A percentile compares a stretch with the other conserved stretches of the same genome.
phyloP scores from a whole-genome alignment of 441 rosid species.

The Biscutella auriculata region DNA sequence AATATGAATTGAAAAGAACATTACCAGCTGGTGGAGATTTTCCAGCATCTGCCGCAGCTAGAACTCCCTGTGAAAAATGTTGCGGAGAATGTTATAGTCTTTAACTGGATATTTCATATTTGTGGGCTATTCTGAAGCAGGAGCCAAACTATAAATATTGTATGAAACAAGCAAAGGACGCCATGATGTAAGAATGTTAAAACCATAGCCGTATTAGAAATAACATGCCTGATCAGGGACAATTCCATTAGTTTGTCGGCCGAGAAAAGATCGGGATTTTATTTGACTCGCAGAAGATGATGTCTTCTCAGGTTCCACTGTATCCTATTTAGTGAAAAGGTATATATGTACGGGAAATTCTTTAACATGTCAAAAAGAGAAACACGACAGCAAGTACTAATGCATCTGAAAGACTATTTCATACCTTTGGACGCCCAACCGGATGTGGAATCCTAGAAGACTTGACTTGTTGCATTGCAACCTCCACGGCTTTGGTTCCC shows the following conservation, averaged over 20 bases:
- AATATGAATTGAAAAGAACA: not conserved
- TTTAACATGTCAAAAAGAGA: not conserved
- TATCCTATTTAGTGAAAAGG: slow-evolving; percentile 32
- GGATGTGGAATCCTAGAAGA: slow-evolving; percentile 48
- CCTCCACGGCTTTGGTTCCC: slow-evolving; percentile 86
- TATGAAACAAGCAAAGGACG: not conserved
- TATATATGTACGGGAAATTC: not conserved
- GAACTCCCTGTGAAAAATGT: slow-evolving; percentile 37
- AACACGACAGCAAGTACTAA: not conserved
- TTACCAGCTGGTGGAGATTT: slow-evolving; percentile 40
- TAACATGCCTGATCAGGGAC: slow-evolving; percentile 69
- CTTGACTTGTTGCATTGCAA: slow-evolving; percentile 56
- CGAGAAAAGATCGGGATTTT: slow-evolving; percentile 56
- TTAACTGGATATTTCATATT: too few relatives aligned
- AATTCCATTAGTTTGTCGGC: slow-evolving; percentile 69
- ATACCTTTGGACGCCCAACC: slow-evolving; percentile 47
- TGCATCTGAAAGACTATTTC: not conserved
- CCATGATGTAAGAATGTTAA: too few relatives aligned
- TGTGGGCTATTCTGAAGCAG: too few relatives aligned
- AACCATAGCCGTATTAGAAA: not conserved
- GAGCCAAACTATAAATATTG: not conserved
- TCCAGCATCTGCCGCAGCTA: slow-evolving; percentile 39
- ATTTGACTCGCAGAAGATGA: slow-evolving; percentile 38
- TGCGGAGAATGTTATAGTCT: too few relatives aligned
- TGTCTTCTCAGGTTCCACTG: slow-evolving; percentile 59